These are phyloP conservation scores for Moricandia arvensis DNA, from an alignment of 345 rosid genomes.

Conservation along the genomic window DNA sequence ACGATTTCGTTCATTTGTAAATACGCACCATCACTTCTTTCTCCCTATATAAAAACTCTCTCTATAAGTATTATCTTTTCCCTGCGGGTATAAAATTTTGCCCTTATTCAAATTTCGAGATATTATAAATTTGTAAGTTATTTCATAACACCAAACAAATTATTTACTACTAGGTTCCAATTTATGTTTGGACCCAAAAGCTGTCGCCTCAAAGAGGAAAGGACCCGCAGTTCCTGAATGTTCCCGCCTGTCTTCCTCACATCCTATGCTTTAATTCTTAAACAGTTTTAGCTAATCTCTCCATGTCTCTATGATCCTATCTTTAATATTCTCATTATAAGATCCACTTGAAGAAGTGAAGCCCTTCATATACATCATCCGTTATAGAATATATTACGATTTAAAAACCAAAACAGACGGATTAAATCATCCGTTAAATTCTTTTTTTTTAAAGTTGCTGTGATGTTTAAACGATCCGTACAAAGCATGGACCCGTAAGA, in stretches of 20 bases:
- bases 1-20: too few species aligned
- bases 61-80: too few species aligned
- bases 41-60: too few species aligned
- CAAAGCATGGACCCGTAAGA: constrained; percentile 19
- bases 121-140: too few species aligned
- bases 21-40: too few species aligned
- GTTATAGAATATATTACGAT: not conserved
- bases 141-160: constrained; percentile 23
- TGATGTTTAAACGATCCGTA: constrained; percentile 15
- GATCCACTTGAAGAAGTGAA: not conserved
- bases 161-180: not conserved
- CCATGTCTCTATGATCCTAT: not conserved
- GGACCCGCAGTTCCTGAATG: constrained; percentile 17
- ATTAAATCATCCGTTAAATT: not conserved
- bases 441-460: too few species aligned
- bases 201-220: constrained; percentile 5
- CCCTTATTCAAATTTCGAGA: too few species aligned
- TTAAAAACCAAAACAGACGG: not conserved
- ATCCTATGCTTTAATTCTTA: constrained; percentile 20
- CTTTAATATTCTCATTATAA: constrained; percentile 11
- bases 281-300: constrained; percentile 12
- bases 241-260: constrained; percentile 30
- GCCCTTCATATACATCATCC: constrained; percentile 2
- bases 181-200: constrained; percentile 27
- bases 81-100: too few species aligned